Conservation (phyloP, 768 basidiomycete genomes). For the Hortiboletus campestris region DNA sequence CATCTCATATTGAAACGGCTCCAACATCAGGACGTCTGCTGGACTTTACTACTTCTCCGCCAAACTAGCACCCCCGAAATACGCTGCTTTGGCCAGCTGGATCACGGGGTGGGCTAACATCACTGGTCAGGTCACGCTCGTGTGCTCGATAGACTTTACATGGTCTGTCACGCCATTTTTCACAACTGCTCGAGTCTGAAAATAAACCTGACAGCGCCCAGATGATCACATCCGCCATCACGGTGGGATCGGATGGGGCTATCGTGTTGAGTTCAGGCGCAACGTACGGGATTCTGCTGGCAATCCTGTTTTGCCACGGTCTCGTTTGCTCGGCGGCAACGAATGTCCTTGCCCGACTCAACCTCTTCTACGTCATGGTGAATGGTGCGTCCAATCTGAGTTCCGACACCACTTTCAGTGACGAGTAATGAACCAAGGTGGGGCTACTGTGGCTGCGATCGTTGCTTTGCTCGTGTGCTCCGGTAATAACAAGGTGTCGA, state of each 20-base stretch:
- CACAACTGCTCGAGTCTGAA: not conserved
- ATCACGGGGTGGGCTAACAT: slow-evolving; percentile 69
- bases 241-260: slow-evolving; percentile 55
- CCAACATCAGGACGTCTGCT: slow-evolving; percentile 59
- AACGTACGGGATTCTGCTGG: slow-evolving; percentile 66
- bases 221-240: slow-evolving; percentile 73
- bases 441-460: slow-evolving; percentile 63
- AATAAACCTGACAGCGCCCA: slow-evolving; percentile 46
- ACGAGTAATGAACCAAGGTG: slow-evolving; percentile 40
- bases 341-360: slow-evolving; percentile 60
- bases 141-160: slow-evolving; percentile 74
- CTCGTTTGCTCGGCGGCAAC: slow-evolving; percentile 72
- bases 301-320: slow-evolving; percentile 65
- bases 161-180: slow-evolving; percentile 36
- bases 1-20: not conserved
- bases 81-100: slow-evolving; percentile 60
- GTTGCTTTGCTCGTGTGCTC: slow-evolving; percentile 57
- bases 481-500: slow-evolving; percentile 57
- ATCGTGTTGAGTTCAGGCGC: slow-evolving; percentile 53
- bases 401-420: not conserved
- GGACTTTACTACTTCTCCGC: slow-evolving; percentile 80
- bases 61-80: slow-evolving; percentile 62
- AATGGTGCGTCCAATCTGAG: slow-evolving; percentile 44
- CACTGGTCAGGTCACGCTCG: slow-evolving; percentile 66
- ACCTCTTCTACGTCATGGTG: slow-evolving; percentile 65